These are phyloP conservation scores for Blepharisma japonicum DNA, from an alignment of 73 alveolate genomes.

Conservation along the genomic window DNA sequence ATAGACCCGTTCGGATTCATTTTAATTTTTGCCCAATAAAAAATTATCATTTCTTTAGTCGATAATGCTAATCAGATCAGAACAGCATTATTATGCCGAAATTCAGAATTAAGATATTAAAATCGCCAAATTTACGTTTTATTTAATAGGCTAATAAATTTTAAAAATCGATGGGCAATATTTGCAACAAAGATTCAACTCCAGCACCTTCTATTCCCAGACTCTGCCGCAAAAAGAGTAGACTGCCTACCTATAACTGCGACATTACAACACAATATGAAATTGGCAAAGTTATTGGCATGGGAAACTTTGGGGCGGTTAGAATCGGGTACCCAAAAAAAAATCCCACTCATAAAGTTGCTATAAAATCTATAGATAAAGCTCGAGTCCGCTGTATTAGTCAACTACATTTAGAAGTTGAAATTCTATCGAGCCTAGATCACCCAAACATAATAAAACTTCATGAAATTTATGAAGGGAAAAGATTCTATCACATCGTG, in stretches of 20 bases:
- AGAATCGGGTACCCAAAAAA: not conserved
- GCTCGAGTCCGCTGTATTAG: not conserved
- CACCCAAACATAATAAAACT: constrained; percentile 59
- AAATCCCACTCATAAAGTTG: constrained; percentile 33
- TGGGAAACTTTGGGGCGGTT: constrained; percentile 33
- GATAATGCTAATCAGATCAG: too few relatives aligned
- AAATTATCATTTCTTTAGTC: too few relatives aligned
- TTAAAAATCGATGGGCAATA: too few relatives aligned
- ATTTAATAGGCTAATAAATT: too few relatives aligned
- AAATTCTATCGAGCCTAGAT: constrained; percentile 33
- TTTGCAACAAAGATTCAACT: too few relatives aligned
- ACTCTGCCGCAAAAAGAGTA: too few relatives aligned
- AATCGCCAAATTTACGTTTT: too few relatives aligned
- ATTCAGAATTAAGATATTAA: too few relatives aligned
- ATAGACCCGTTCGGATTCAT: too few relatives aligned
- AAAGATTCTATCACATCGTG: constrained; percentile 46
- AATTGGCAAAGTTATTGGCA: constrained; percentile 10
- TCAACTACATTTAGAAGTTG: constrained; percentile 25
- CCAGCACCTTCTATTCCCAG: too few relatives aligned
- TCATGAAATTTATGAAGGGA: constrained; percentile 59
- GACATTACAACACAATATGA: constrained; percentile 28
- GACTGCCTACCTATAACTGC: not conserved
- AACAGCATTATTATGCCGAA: too few relatives aligned
- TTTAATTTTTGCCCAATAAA: too few relatives aligned
- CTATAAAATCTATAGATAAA: constrained; percentile 38